Evolutionary conservation across 2,329 filamentous ascomycete genomes (phyloP).

Genomic region (Arthrobotrys sinensis): DNA sequence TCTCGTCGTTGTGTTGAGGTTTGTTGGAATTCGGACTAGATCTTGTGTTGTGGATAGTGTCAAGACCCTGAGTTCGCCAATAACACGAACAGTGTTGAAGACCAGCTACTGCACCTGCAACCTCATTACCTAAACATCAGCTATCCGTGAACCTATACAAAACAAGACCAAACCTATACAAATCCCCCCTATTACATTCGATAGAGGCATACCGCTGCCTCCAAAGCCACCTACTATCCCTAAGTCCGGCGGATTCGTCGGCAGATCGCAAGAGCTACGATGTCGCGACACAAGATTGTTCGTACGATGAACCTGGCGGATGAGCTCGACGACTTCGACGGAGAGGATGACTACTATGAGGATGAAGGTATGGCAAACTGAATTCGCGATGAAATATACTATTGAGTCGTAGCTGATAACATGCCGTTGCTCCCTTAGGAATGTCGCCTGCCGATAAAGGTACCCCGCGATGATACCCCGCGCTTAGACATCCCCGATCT

Average conservation of each 20-base stretch:
- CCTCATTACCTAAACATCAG: background rate
- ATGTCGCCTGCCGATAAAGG: constrained; percentile 57
- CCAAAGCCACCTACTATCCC: background rate
- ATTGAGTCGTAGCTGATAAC: background rate
- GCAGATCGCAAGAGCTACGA: constrained; percentile 55
- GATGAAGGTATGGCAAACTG: constrained; percentile 33
- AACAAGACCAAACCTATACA: no score
- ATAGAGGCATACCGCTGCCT: no score
- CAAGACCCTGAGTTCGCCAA: background rate
- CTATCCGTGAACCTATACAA: background rate
- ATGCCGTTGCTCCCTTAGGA: constrained; percentile 16
- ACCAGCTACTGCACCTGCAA: background rate
- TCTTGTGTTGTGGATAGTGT: background rate
- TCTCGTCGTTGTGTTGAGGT: no score
- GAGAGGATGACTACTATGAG: constrained; percentile 50
- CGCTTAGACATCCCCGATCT: background rate
- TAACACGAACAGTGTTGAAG: background rate
- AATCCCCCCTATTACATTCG: no score
- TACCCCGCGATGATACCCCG: constrained; percentile 54
- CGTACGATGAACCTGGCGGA: constrained; percentile 67
- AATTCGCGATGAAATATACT: background rate
- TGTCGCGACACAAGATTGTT: constrained; percentile 68
- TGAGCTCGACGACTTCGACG: constrained; percentile 58
- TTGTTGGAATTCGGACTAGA: background rate
- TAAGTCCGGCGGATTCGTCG: background rate